These are phyloP conservation scores for Lachnellula arida DNA, from an alignment of 2,329 filamentous ascomycete genomes.

Conservation along the genomic window DNA sequence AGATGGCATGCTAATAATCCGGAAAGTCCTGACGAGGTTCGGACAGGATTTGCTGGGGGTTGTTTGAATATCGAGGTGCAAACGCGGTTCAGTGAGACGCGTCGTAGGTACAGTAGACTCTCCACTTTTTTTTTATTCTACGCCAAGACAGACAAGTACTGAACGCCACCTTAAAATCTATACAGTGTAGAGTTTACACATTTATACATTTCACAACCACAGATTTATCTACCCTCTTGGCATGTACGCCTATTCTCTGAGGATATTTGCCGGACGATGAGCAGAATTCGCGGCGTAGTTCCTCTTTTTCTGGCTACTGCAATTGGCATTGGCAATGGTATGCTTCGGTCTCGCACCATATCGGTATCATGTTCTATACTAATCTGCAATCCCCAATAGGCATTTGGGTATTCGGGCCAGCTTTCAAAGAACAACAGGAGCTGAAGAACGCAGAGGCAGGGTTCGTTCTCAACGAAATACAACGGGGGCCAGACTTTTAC, in stretches of 20 bases:
- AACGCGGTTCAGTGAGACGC: slow-evolving; percentile 1
- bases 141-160: too few species aligned
- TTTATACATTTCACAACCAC: background rate
- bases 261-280: slow-evolving; percentile 18
- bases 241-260: background rate
- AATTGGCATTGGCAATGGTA: slow-evolving; percentile 31
- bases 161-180: background rate
- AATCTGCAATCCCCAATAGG: slow-evolving; percentile 11
- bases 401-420: slow-evolving; percentile 29
- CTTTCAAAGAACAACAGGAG: slow-evolving; percentile 26
- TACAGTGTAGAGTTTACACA: background rate
- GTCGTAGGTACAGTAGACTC: background rate
- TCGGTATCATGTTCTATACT: background rate
- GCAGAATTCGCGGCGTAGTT: slow-evolving; percentile 24
- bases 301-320: slow-evolving; percentile 27
- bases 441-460: slow-evolving; percentile 18
- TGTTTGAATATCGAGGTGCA: background rate
- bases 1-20: slow-evolving; percentile 19
- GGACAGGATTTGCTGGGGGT: background rate
- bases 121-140: background rate
- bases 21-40: background rate
- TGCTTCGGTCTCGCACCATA: background rate
- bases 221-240: background rate
- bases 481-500: background rate
- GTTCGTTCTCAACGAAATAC: slow-evolving; percentile 6